Evolutionary conservation across 441 rosid species (phyloP).

Genomic region (Viola pubescens): DNA sequence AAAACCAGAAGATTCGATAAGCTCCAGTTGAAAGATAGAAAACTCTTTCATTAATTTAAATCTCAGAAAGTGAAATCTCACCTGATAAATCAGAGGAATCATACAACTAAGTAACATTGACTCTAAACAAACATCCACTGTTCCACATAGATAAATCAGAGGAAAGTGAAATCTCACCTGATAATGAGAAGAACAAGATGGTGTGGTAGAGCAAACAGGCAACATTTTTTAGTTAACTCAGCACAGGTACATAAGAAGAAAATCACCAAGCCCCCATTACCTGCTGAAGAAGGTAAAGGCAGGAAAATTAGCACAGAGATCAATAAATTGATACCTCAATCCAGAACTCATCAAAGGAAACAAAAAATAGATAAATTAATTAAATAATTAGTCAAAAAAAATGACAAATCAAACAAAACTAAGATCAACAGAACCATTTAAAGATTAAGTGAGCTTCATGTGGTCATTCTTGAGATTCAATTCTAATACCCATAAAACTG

Average conservation of each 20-base stretch:
- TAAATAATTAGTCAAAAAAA: background rate
- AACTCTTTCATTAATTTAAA: background rate
- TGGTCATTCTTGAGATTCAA: background rate
- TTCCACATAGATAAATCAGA: background rate
- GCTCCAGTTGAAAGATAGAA: no score
- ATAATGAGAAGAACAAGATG: constrained; percentile 51
- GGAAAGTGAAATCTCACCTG: constrained; percentile 39
- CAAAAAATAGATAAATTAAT: background rate
- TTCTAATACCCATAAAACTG: background rate
- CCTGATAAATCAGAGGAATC: background rate
- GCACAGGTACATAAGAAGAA: constrained; percentile 20
- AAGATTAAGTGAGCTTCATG: background rate
- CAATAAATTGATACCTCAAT: background rate
- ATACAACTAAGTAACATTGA: background rate
- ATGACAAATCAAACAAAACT: constrained; percentile 1
- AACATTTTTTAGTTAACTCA: constrained; percentile 40
- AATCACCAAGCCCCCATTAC: constrained; percentile 37
- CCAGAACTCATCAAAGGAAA: background rate
- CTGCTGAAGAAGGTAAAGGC: constrained; percentile 11
- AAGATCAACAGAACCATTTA: background rate
- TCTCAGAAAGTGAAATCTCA: background rate
- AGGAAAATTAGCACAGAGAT: background rate
- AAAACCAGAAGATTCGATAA: background rate
- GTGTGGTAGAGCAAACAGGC: constrained; percentile 66
- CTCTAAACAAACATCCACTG: background rate